Base-by-base conservation (phyloP, 169 alveolate species). In the Plasmodium sp. region DNA sequence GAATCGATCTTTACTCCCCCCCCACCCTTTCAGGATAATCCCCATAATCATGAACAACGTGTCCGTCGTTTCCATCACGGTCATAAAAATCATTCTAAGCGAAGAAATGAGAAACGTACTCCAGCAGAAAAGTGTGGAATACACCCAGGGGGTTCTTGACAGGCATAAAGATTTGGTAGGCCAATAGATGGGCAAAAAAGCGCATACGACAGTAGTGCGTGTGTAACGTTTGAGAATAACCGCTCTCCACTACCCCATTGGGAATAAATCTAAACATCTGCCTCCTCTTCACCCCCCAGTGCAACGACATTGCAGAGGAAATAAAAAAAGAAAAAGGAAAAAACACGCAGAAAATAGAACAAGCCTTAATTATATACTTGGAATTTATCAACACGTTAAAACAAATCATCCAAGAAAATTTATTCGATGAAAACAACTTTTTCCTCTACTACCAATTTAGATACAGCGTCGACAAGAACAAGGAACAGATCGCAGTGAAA, bases 351-450 rank as follows among this genome's bases (percentile, higher is more conserved):
- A 90, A 80, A 71, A 39, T 80, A 90, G 94, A 90, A 80, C 90
- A 90, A 41, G 73, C 91, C 73, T 74, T 90, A 80, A 90, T 58
- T 41, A 90, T 90, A 41, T 80, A 39, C 74, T 74, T 90, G 54
- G 91, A 90, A 62, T 90, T 90, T 90, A 81, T 90, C 18, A 62
- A 62, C 33, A 41, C 82, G 27, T 34, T 90, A 90, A 79, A 80
- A 90, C 80, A 90, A 79, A 80, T 67, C 14, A 62, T 90, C 31
- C 91, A 90, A 56, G 94, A 80, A 90, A 90, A 90, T 80, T 14
- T 90, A 58, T 81, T 90, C 45, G 94, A 90, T 80, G 94, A 90
- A 80, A 79, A 90, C 18, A 58, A 43, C 7, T 90, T 90, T 43
- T 90, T 80, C 39, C 51, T 90, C 27, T 54, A 90, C 33, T 90